These are phyloP conservation scores for Aspergillus novofumigatus DNA, from an alignment of 2,329 filamentous ascomycete species.

Conservation along the genomic window DNA sequence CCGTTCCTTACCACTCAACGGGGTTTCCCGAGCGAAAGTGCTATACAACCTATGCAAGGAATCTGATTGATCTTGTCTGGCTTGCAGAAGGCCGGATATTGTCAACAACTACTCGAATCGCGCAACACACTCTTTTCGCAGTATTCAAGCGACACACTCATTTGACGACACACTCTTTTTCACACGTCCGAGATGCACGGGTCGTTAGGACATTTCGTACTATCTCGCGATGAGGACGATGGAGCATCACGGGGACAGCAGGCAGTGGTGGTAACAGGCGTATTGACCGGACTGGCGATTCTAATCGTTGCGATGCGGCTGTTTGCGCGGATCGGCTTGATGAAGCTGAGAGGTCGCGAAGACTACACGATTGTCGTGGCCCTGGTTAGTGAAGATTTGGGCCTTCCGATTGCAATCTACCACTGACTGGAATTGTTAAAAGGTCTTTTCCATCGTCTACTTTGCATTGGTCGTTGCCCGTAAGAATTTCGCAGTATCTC, in stretches of 20 bases:
- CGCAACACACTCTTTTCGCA: not conserved
- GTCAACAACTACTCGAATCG: not conserved
- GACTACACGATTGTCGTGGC: conserved; percentile 29
- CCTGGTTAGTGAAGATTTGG: conserved; percentile 14
- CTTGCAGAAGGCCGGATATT: not conserved
- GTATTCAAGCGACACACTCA: conserved; percentile 4
- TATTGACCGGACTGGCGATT: conserved; percentile 23
- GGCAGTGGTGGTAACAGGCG: conserved; percentile 29
- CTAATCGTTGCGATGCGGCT: conserved; percentile 27
- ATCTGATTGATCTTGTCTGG: not conserved
- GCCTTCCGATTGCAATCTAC: not conserved
- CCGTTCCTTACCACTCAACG: not conserved
- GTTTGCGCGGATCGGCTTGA: conserved; percentile 24
- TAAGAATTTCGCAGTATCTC: conserved; percentile 10
- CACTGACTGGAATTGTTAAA: not conserved
- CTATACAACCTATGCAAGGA: not conserved
- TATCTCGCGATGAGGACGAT: conserved; percentile 16
- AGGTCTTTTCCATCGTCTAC: conserved; percentile 25
- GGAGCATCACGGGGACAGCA: conserved; percentile 19
- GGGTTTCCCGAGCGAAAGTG: not conserved
- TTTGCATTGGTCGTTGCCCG: conserved; percentile 25
- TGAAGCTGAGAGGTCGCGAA: conserved; percentile 32
- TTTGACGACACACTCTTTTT: conserved; percentile 6
- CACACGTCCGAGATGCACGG: conserved; percentile 13
- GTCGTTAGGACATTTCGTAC: conserved; percentile 9